Base-by-base conservation (phyloP, 2,329 filamentous ascomycete species). In the Microsporum audouinii region DNA sequence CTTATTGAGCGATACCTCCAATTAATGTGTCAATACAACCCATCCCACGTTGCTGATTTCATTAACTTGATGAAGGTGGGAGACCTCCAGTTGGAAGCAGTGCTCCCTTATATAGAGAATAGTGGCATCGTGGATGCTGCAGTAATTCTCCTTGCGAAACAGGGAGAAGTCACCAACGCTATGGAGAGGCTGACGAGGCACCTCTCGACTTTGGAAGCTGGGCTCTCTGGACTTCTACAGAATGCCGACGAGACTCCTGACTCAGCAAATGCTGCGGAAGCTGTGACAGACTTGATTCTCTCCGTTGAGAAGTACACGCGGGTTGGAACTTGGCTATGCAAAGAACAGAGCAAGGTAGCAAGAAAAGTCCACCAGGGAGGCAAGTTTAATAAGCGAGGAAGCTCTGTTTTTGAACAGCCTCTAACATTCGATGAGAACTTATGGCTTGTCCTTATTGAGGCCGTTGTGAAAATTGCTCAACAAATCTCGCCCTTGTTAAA, bases 261-360 rank as follows among this genome's bases (percentile, higher is more conserved):
- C 61, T 76, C 80, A 0, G 73, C 77, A 1, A 81, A 80, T 56
- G 80, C 86, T 1, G 82, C 85, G 62, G 83, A 87, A 64, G 83
- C 88, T 0, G 84, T 87, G 0, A 83, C 87, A 61, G 87, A 91
- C 61, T 79, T 96, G 1, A 79, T 96, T 2, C 82, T 84, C 61
- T 85, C 87, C 0, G 77, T 99, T 17, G 86, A 95, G 63, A 96
- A 95, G 71, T 97, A 96, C 73, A 85, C 87, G 1, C 87, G 91
- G 65, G 89, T 99, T 0, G 94, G 95, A 12, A 92, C 95, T 58
- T 99, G 94, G 94, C 79, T 99, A 10, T 97, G 94, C 68, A 89
- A 95, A 73, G 85, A 87, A 1, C 90, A 96, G 71, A 89, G 84
- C 57, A 88, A 87, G 68, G 82, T 81, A 0, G 80, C 77, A 62